Evolutionary conservation across 2,329 filamentous ascomycete species (phyloP).

Genomic region (Didymella exigua): DNA sequence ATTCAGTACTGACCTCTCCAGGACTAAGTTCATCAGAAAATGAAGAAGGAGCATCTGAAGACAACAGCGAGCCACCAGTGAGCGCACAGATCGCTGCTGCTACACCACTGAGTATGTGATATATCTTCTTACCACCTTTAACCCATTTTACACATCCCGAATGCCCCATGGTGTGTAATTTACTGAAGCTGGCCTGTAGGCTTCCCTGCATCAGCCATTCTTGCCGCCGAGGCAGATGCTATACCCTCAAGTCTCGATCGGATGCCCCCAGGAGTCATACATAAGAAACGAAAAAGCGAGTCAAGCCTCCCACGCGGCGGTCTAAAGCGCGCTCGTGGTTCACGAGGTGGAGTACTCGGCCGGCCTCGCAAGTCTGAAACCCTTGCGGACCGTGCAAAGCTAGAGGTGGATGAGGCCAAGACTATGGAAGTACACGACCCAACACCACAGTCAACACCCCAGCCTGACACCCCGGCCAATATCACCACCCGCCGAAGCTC

Average conservation of each 20-base stretch:
- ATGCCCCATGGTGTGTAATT: background rate
- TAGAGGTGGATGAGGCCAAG: background rate
- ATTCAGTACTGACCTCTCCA: background rate
- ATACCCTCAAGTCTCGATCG: constrained; percentile 28
- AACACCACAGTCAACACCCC: background rate
- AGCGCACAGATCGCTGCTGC: background rate
- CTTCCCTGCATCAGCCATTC: constrained; percentile 4
- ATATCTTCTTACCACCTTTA: background rate
- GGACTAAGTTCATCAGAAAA: background rate
- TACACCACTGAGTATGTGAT: background rate
- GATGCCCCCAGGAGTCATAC: constrained; percentile 19
- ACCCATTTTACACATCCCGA: background rate
- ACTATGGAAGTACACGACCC: background rate
- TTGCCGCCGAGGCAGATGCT: constrained; percentile 29
- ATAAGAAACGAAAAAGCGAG: constrained; percentile 30
- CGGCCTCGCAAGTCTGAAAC: constrained; percentile 23
- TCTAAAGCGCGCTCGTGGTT: constrained; percentile 21
- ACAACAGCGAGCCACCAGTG: background rate
- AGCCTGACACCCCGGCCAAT: background rate
- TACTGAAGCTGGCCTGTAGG: background rate
- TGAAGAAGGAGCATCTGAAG: background rate
- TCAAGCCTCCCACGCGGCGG: constrained; percentile 2
- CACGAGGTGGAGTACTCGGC: constrained; percentile 21
- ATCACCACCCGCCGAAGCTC: constrained; percentile 23
- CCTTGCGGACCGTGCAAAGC: background rate